Conservation (phyloP, 1,284 basidiomycete genomes). For the Cryptococcus floricola region DNA sequence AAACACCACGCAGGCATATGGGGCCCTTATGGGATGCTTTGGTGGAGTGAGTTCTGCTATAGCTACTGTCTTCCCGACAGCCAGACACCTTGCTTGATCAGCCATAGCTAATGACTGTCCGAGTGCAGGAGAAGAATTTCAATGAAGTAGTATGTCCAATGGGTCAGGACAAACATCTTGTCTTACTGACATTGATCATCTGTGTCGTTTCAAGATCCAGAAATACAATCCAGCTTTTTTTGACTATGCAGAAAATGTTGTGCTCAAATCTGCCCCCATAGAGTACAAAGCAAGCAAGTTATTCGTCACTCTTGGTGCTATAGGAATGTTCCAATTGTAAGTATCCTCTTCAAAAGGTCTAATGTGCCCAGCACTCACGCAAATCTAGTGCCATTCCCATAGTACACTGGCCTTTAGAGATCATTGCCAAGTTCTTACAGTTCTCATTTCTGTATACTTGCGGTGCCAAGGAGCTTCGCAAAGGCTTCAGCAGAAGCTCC, state of each 20-base stretch:
- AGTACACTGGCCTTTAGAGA: constrained; percentile 27
- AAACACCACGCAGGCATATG: constrained; percentile 16
- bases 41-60: constrained; percentile 28
- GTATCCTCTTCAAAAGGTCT: constrained; percentile 2
- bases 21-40: constrained; percentile 22
- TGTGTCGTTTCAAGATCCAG: constrained; percentile 15
- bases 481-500: constrained; percentile 20
- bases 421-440: constrained; percentile 19
- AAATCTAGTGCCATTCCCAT: constrained; percentile 28
- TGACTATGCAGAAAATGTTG: constrained; percentile 24
- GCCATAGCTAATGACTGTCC: background rate
- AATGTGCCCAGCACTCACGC: background rate
- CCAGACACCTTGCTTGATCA: no score
- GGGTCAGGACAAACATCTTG: background rate
- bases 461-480: constrained; percentile 18
- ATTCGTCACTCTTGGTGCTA: constrained; percentile 17
- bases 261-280: constrained; percentile 14
- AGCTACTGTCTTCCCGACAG: background rate
- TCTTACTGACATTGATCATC: background rate
- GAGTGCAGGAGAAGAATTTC: constrained; percentile 23
- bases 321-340: constrained; percentile 31
- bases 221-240: constrained; percentile 29
- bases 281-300: constrained; percentile 29
- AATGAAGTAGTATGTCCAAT: constrained; percentile 20
- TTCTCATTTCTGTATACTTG: constrained; percentile 29